phyloP scores from a whole-genome alignment of 371 early-diverging fungal genomes.

The Mortierella sp. region DNA sequence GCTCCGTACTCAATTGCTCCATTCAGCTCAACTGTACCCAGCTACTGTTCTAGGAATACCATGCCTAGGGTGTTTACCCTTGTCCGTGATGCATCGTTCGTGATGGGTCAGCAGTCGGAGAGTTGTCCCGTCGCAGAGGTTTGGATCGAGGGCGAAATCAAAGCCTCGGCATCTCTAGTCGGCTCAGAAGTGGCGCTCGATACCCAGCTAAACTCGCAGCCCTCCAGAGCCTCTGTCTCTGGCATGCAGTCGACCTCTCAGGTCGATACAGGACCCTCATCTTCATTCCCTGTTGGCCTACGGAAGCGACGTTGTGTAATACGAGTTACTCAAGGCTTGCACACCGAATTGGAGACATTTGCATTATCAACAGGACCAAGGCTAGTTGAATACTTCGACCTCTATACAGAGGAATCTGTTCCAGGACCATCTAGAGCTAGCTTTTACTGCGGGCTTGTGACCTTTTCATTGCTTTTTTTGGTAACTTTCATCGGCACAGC shows the following conservation, averaged over 20 bases:
- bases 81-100: background rate
- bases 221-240: background rate
- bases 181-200: background rate
- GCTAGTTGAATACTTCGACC: constrained; percentile 28
- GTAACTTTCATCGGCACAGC: constrained; percentile 14
- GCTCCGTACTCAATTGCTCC: no score
- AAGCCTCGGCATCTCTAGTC: background rate
- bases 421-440: constrained; percentile 25
- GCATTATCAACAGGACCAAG: constrained; percentile 44
- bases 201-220: background rate
- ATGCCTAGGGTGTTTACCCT: background rate
- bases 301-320: constrained; percentile 28
- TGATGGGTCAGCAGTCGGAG: background rate
- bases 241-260: background rate
- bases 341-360: constrained; percentile 37
- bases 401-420: constrained; percentile 34
- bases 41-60: background rate
- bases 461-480: constrained; percentile 20
- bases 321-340: constrained; percentile 18
- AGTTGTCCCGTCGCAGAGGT: background rate
- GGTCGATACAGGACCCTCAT: constrained; percentile 1
- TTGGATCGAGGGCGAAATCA: background rate
- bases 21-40: no score
- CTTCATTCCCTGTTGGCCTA: constrained; percentile 34
- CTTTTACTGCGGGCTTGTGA: constrained; percentile 13